Percentiles rank a stretch among this genome's conserved stretches.
Conservation (phyloP, 176 grass and related monocot species). For the Oryza meridionalis region DNA sequence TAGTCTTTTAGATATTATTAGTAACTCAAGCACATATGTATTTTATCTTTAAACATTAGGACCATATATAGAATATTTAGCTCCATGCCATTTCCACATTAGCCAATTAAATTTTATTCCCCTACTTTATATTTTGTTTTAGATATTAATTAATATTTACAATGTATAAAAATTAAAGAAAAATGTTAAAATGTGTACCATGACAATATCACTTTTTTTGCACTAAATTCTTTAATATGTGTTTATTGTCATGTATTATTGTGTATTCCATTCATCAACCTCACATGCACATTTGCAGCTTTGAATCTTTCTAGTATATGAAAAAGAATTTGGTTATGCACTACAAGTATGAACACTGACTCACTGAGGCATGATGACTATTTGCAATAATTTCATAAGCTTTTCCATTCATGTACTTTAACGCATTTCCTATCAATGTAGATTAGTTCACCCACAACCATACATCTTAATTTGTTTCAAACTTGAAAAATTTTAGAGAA, state of each 20-base stretch:
- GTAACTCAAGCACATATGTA: background rate
- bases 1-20: background rate
- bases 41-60: background rate
- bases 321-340: background rate
- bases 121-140: background rate
- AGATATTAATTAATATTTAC: background rate
- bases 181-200: background rate
- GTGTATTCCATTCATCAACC: background rate
- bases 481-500: background rate
- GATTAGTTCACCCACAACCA: background rate
- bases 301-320: background rate
- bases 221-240: background rate
- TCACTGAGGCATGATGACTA: background rate
- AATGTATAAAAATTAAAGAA: background rate
- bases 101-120: background rate
- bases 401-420: background rate
- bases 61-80: background rate
- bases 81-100: background rate
- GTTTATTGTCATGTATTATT: background rate
- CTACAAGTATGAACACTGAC: background rate
- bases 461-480: background rate
- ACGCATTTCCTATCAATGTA: background rate
- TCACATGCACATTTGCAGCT: background rate
- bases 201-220: background rate
- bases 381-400: too few relatives aligned